phyloP scores from a whole-genome alignment of 2,329 filamentous ascomycete genomes.

The Trichoderma simmonsii region DNA sequence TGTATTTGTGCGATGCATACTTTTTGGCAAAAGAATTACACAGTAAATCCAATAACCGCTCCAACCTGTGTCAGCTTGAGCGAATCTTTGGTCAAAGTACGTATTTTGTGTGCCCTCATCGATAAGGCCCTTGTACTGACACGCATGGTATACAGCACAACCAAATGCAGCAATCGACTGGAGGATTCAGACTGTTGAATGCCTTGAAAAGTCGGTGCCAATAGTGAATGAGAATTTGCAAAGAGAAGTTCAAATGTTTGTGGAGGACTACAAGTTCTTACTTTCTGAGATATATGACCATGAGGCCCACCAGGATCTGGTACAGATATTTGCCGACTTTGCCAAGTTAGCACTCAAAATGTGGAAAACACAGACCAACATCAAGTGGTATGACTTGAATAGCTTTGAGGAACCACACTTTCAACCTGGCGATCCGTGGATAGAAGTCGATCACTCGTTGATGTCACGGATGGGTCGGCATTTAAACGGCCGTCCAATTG shows the following conservation, averaged over 20 bases:
- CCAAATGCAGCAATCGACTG: neutral
- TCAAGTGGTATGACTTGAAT: neutral
- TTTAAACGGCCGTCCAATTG: neutral
- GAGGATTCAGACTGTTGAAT: neutral
- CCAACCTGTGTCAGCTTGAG: neutral
- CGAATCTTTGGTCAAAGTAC: neutral
- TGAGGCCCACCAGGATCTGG: neutral
- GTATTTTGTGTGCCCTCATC: fast-evolving
- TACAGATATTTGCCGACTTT: neutral
- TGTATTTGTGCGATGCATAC: neutral
- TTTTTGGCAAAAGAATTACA: neutral
- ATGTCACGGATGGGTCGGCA: neutral
- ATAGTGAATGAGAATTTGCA: neutral
- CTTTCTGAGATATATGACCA: neutral
- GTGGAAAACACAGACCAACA: neutral
- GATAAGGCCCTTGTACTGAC: neutral
- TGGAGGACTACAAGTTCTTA: neutral
- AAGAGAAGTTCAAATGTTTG: neutral
- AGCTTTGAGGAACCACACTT: neutral
- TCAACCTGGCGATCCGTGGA: neutral
- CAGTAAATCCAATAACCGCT: fast-evolving
- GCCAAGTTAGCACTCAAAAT: neutral
- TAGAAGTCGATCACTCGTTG: neutral
- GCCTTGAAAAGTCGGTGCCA: neutral
- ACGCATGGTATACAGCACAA: neutral